Evolutionary conservation across 176 grass and related monocot genomes (phyloP).

Genomic region (Chloris gayana): DNA sequence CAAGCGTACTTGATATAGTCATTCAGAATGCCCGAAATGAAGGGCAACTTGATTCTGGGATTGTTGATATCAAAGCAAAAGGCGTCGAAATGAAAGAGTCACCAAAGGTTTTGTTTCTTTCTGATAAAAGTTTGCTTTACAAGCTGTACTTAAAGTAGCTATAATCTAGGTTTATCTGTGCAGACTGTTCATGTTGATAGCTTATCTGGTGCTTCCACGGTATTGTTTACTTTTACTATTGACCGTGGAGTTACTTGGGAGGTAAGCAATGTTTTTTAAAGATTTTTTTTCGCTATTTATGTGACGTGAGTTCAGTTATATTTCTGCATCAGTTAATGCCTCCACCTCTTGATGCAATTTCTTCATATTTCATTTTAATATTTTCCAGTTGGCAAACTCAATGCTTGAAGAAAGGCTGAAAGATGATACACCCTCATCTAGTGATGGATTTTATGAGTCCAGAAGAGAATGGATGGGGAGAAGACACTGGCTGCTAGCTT

Average conservation of each 20-base stretch:
- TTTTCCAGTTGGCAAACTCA: constrained; percentile 61
- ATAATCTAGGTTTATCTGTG: constrained; percentile 38
- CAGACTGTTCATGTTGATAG: constrained; percentile 88
- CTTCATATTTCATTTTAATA: constrained; percentile 21
- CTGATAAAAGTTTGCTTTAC: constrained; percentile 12
- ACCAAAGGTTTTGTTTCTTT: constrained; percentile 65
- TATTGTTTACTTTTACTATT: constrained; percentile 81
- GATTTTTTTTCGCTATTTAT: constrained; percentile 3
- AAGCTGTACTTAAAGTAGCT: constrained; percentile 11
- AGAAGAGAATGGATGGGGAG: constrained; percentile 94
- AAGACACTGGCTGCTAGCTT: constrained; percentile 82
- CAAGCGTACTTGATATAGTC: constrained; percentile 70
- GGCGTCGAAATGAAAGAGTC: constrained; percentile 71
- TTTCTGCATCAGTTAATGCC: constrained; percentile 31
- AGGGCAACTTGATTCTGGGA: constrained; percentile 93
- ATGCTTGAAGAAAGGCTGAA: constrained; percentile 73
- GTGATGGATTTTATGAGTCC: constrained; percentile 92
- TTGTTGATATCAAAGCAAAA: constrained; percentile 93
- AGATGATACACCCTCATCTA: constrained; percentile 54
- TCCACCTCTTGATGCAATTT: constrained; percentile 24
- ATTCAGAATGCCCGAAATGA: constrained; percentile 84
- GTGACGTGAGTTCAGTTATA: not conserved
- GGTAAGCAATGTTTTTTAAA: constrained; percentile 47
- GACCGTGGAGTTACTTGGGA: constrained; percentile 89
- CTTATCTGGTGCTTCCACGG: constrained; percentile 82